Evolutionary conservation across 1,284 basidiomycete species (phyloP), one percentile per base, ranked within the genome.

Genomic region (Boletus albobrunnescens): DNA sequence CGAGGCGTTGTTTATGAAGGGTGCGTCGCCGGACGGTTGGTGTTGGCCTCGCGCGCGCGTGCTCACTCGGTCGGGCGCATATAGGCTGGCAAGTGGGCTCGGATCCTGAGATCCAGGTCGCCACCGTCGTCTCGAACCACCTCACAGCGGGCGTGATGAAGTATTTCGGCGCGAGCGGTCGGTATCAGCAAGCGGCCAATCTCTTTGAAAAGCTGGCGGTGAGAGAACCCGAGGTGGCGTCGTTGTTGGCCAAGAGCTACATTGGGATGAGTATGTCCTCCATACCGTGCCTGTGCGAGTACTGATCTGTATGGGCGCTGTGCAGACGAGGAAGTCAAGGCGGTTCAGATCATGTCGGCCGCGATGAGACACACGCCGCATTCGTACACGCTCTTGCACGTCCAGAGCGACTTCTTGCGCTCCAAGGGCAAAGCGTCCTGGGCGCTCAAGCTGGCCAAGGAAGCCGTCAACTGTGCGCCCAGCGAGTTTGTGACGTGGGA

Each of bases 401-500:
- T 85, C 1, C 95, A 99, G 68, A 91, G 89, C 63, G 94, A 99
- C 64, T 96, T 98, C 60, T 72, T 99, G 19, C 81, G 88, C 1
- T 81, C 81, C 1, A 98, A 98, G 64, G 84, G 83, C 47, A 86
- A 85, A 61, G 65, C 75, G 38, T 89, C 91, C 38, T 98, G 93
- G 93, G 95, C 94, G 0, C 76, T 94, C 49, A 88, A 92, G 63
- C 76, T 99, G 23, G 95, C 95, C 0, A 81, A 84, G 54, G 88
- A 97, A 67, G 96, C 95, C 0, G 95, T 99, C 64, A 97, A 97
- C 59, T 95, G 93, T 56, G 94, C 95, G 0, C 95, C 95, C 5
- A 93, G 89, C 71, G 96, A 99, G 68, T 99, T 98, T 57, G 86
- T 96, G 23, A 98, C 94, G 0, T 99, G 95, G 95, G 94, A 97